Evolutionary conservation across 2,329 filamentous ascomycete species (phyloP).

Genomic region (Fusarium albosuccineum): DNA sequence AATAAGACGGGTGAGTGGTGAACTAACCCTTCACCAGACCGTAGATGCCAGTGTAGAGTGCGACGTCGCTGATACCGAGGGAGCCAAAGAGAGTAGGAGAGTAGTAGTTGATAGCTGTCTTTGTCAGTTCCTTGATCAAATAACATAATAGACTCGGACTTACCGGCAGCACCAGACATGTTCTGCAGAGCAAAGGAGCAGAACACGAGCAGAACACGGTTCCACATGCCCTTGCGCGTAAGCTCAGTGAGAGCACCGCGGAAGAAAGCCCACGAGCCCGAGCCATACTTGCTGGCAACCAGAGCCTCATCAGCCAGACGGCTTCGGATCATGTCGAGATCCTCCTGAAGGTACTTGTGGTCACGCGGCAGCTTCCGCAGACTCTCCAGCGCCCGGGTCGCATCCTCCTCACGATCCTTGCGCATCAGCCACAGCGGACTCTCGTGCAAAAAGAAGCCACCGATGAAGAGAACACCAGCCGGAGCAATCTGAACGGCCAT

Average conservation of each 20-base stretch:
- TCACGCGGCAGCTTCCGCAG: conserved; percentile 60
- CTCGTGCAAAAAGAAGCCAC: conserved; percentile 61
- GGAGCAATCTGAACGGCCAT: conserved; percentile 63
- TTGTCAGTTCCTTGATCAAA: conserved; percentile 5
- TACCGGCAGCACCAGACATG: conserved; percentile 55
- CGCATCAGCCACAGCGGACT: conserved; percentile 57
- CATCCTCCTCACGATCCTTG: conserved; percentile 50
- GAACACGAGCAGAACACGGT: conserved; percentile 55
- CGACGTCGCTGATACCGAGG: conserved; percentile 59
- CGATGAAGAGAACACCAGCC: conserved; percentile 56
- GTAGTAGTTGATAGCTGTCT: conserved; percentile 58
- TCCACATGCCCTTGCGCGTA: conserved; percentile 56
- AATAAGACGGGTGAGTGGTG: accelerated
- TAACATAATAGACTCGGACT: background rate
- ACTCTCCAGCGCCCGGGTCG: conserved; percentile 49
- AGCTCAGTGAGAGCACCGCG: conserved; percentile 52
- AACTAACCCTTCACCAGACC: conserved; percentile 56
- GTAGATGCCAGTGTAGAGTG: conserved; percentile 65
- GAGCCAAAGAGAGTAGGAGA: conserved; percentile 57
- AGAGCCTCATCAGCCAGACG: conserved; percentile 52
- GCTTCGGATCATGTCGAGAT: conserved; percentile 60
- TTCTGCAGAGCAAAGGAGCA: conserved; percentile 56
- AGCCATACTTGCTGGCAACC: conserved; percentile 51
- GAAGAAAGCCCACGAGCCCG: conserved; percentile 51
- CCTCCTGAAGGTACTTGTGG: conserved; percentile 60